Percentiles rank a stretch among this genome's conserved stretches.
phyloP scores from a whole-genome alignment of 2,329 filamentous ascomycete genomes.

The Dryadomyces sulphureus region DNA sequence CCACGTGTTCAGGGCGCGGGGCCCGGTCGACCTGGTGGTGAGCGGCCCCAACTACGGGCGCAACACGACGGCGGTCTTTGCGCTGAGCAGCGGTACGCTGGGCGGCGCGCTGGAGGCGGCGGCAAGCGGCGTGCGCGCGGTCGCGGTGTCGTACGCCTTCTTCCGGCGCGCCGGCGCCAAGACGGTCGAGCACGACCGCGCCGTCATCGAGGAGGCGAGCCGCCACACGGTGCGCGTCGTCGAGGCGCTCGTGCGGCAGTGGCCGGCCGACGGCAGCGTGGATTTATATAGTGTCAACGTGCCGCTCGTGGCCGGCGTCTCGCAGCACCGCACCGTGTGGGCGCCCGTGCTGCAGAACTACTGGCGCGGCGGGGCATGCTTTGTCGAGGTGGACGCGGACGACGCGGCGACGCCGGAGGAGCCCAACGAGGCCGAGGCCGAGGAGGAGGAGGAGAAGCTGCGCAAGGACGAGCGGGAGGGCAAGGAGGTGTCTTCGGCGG shows the following conservation, averaged over 20 bases:
- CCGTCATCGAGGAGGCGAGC: conserved; percentile 64
- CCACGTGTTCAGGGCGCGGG: conserved; percentile 60
- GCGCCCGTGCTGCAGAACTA: conserved; percentile 82
- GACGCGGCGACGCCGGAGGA: neutral
- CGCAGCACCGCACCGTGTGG: conserved; percentile 58
- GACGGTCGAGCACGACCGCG: conserved; percentile 59
- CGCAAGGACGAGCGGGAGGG: conserved; percentile 44
- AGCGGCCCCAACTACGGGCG: conserved; percentile 73
- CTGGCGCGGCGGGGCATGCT: conserved; percentile 76
- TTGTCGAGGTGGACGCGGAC: conserved; percentile 47
- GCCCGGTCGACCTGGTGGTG: conserved; percentile 61
- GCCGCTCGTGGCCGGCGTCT: conserved; percentile 65
- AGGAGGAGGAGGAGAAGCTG: conserved; percentile 56
- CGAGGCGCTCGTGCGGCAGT: conserved; percentile 63
- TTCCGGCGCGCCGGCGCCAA: conserved; percentile 33
- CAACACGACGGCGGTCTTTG: conserved; percentile 70
- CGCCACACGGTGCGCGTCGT: conserved; percentile 62
- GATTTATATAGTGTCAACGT: conserved; percentile 91
- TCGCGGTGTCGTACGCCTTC: conserved; percentile 85
- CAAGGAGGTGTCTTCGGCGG: conserved; percentile 17
- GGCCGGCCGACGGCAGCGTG: conserved; percentile 48
- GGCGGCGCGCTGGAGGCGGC: conserved; percentile 67
- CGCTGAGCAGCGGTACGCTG: conserved; percentile 61
- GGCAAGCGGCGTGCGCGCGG: conserved; percentile 51
- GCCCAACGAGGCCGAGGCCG: conserved; percentile 24